Conservation (phyloP, 139 green algal species). For the Yamagishiella unicocca region DNA sequence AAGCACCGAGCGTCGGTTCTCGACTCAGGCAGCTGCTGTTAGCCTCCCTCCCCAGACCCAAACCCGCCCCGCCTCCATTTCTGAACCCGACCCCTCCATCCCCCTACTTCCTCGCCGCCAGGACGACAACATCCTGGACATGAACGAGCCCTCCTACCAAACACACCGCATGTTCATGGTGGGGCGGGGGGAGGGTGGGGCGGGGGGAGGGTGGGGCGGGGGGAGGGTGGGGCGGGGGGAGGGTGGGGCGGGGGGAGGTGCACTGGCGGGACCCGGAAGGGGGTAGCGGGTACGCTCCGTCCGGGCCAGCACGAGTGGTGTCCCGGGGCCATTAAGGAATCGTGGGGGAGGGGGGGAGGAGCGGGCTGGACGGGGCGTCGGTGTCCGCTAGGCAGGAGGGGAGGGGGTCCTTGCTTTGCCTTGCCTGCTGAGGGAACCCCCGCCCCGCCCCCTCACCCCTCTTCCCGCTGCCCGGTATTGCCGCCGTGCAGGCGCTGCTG, state of each 20-base stretch:
- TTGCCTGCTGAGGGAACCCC: neutral
- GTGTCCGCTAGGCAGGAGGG: neutral
- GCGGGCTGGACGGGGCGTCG: neutral
- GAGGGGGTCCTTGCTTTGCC: no score
- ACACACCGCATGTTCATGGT: slow-evolving; percentile 31
- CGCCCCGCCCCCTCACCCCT: neutral
- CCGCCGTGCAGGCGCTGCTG: slow-evolving; percentile 18
- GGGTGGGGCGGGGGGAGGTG: neutral
- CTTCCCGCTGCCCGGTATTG: neutral
- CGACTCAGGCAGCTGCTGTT: neutral
- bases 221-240: neutral
- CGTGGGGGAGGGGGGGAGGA: neutral
- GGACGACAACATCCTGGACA: slow-evolving; percentile 38
- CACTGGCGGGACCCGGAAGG: neutral
- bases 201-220: neutral
- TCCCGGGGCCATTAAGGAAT: neutral
- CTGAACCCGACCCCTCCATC: neutral
- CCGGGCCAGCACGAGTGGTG: no score
- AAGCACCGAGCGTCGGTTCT: neutral
- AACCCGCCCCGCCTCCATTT: neutral
- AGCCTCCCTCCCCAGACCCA: neutral
- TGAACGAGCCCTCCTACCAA: slow-evolving; percentile 28
- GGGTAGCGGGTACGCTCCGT: neutral
- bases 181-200: neutral
- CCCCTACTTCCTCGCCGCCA: neutral